These are phyloP conservation scores for Stephania yunnanensis DNA, from an alignment of 164 flowering plant species.

Conservation along the genomic window DNA sequence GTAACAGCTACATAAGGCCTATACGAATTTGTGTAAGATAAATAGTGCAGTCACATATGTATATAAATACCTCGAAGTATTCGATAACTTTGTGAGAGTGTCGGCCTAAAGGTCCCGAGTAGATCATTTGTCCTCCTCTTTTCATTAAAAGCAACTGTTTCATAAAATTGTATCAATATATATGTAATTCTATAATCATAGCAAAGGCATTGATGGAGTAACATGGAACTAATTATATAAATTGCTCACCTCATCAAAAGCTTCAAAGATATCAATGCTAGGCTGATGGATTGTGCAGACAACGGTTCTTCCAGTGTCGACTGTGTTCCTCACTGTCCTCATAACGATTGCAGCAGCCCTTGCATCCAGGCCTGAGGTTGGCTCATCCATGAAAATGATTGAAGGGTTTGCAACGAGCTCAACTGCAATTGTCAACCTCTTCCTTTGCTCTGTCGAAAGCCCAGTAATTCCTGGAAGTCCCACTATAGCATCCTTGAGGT, in stretches of 20 bases:
- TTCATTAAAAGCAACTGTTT: constrained; percentile 71
- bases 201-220: neutral
- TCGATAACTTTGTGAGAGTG: constrained; percentile 71
- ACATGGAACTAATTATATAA: neutral
- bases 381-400: constrained; percentile 99
- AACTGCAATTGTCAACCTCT: constrained; percentile 96
- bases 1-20: neutral
- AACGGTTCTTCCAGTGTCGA: constrained; percentile 96
- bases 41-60: neutral
- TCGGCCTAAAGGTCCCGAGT: constrained; percentile 77
- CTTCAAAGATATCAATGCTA: constrained; percentile 96
- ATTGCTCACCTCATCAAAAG: constrained; percentile 79
- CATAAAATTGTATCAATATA: neutral
- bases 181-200: neutral
- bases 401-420: constrained; percentile 99
- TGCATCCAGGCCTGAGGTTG: constrained; percentile 99
- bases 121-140: constrained; percentile 92
- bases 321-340: constrained; percentile 98
- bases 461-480: constrained; percentile 97
- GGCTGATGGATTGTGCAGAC: constrained; percentile 99
- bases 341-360: constrained; percentile 99
- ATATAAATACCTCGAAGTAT: constrained; percentile 55
- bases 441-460: constrained; percentile 92
- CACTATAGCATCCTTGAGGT: constrained; percentile 80
- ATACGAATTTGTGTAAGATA: neutral